Base-by-base conservation (phyloP, 2,329 filamentous ascomycete genomes). In the Talaromyces sp. region DNA sequence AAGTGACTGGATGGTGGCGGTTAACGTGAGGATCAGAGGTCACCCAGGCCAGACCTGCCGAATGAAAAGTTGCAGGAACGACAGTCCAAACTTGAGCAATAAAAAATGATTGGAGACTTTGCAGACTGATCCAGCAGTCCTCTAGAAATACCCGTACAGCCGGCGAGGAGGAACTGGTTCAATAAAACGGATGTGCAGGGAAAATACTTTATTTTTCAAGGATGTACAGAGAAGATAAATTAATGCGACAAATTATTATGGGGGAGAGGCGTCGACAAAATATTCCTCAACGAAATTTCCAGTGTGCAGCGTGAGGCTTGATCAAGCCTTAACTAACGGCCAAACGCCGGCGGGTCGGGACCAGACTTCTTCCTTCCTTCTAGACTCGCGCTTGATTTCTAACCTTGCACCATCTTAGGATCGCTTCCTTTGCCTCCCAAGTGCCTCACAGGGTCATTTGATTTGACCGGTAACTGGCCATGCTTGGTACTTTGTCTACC, bases 121-220 rank as follows among this genome's bases (percentile, higher is more conserved):
- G 43, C 68, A 70, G 39, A 54, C 35, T 41, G 47, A 43, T 62
- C 33, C 60, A 41, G 47, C 60, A 54, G 45, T n/a, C 45, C 15
- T 43, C 27, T 41, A 39, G 19, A 17, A 43, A 13, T 25, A 39
- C 11, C 22, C 11, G 17, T 59, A 25, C 27, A n/a, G 33, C 15
- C n/a, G 57, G 17, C 25, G 43, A 31, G 41, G 11, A 11, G 31
- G 13, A 10, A 61, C 69, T 56, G 11, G n/a, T 7, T 22, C 33
- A 22, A 37, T 13, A 37, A 22, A 56, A 17, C 37, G 15, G 19
- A 37, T 56, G 22, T 56, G 33, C 17, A 19, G 50, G 31, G 8
- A 13, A 10, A 54, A 11, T 37, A 35, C 11, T 15, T 9, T 19
- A 54, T 13, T 22, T 22, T 39, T 11, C 22, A 56, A 37, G 3